Evolutionary conservation across 768 basidiomycete species (phyloP).

Genomic region (Kockovaella imperatae): DNA sequence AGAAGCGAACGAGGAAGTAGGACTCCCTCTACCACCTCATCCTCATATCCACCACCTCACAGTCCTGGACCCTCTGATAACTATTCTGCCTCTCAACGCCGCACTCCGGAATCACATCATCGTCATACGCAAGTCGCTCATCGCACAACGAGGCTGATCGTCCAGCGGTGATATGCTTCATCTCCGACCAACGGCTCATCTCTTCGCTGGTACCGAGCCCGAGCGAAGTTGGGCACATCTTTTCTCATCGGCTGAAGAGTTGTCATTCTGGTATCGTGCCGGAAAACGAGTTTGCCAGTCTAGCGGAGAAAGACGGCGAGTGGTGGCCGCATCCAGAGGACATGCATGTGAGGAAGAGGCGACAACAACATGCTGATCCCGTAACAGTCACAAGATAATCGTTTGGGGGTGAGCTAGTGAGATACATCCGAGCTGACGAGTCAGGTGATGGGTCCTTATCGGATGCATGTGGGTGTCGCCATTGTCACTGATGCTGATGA

Average conservation of each 20-base stretch:
- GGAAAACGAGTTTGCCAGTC: slow-evolving; percentile 50
- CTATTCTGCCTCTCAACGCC: slow-evolving; percentile 33
- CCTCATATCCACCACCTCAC: slow-evolving; percentile 58
- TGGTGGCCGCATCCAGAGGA: slow-evolving; percentile 75
- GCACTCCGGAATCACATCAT: slow-evolving; percentile 45
- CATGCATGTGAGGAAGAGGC: slow-evolving; percentile 64
- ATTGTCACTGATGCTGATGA: neutral
- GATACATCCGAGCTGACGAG: neutral
- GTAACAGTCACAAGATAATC: slow-evolving; percentile 26
- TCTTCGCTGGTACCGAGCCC: slow-evolving; percentile 52
- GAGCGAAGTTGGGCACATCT: slow-evolving; percentile 67
- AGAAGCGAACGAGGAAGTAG: slow-evolving; percentile 82
- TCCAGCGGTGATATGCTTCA: slow-evolving; percentile 59
- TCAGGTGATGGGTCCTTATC: slow-evolving; percentile 48
- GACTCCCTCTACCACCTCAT: slow-evolving; percentile 49
- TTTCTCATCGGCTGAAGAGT: slow-evolving; percentile 66
- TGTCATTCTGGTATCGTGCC: slow-evolving; percentile 52
- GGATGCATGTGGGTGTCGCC: slow-evolving; percentile 55
- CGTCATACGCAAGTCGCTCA: slow-evolving; percentile 52
- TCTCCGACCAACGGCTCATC: slow-evolving; percentile 55
- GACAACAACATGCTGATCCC: too few species aligned
- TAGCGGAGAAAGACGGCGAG: slow-evolving; percentile 58
- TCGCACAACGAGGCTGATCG: neutral
- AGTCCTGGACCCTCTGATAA: slow-evolving; percentile 52
- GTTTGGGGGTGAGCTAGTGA: slow-evolving; percentile 17